phyloP scores from a whole-genome alignment of 116 monocot genomes.

The Papilionanthe hybrid region DNA sequence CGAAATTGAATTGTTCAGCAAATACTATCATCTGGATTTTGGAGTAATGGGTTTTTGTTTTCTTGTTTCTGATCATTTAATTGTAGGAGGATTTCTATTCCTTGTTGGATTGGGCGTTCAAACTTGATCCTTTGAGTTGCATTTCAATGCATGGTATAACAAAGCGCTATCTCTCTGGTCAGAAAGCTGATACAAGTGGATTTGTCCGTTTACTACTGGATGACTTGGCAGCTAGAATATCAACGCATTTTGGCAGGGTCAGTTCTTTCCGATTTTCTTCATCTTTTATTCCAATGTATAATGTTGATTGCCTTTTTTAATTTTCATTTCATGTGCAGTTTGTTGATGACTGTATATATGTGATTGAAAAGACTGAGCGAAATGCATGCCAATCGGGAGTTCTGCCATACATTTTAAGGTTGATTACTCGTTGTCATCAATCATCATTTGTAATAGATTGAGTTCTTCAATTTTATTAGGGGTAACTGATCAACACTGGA shows the following conservation, averaged over 20 bases:
- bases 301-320: not conserved
- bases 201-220: slow-evolving; percentile 85
- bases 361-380: slow-evolving; percentile 83
- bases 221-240: slow-evolving; percentile 75
- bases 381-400: slow-evolving; percentile 75
- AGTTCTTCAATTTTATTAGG: not conserved
- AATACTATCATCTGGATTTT: not conserved
- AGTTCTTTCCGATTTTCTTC: not conserved
- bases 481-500: not conserved
- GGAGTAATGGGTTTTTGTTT: not conserved
- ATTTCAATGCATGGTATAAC: slow-evolving; percentile 98
- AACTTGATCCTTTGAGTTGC: slow-evolving; percentile 90
- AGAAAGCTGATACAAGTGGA: slow-evolving; percentile 94
- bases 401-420: slow-evolving; percentile 86
- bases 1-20: not conserved
- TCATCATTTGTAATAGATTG: not conserved
- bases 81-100: slow-evolving; percentile 93
- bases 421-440: not conserved
- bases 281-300: not conserved
- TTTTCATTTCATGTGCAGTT: slow-evolving; percentile 48
- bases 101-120: slow-evolving; percentile 93
- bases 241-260: slow-evolving; percentile 71
- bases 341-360: slow-evolving; percentile 93
- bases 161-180: slow-evolving; percentile 93
- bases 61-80: not conserved